Evolutionary conservation across 176 grass and related monocot species (phyloP), one percentile per base, ranked within the genome.

Genomic region (Oryza australiensis): DNA sequence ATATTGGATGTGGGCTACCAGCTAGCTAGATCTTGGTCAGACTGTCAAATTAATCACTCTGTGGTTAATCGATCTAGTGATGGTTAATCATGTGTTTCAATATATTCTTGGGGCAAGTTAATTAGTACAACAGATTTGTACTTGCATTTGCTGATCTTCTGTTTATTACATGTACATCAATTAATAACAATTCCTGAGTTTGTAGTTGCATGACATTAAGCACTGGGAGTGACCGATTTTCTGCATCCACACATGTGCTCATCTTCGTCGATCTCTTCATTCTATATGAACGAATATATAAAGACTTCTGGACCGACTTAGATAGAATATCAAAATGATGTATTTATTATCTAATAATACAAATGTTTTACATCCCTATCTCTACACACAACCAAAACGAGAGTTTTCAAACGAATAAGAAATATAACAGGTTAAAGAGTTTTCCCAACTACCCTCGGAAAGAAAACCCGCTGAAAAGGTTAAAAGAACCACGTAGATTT

Each of bases 31-130:
- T 81, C 78, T 38, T 38, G 15, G 40, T 55, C 46, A 27, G n/a
- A 5, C 28, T 80, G 46, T 38, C 28, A 7, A 53, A 18, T 8
- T 18, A 53, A 18, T 8, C 5, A 60, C 20, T 60, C 55, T 10
- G 24, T 7, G 5, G 14, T 70, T 24, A 43, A 27, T 22, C 33
- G 11, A 62, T 22, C 33, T 18, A 62, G 1, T 15, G 38, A 18
- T 26, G 5, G 12, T 45, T 64, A 7, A 45, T 66, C 26, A 26
- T 37, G 29, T 42, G 33, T 68, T 49, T 14, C 27, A 20, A 8
- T 34, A 34, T 34, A 34, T 70, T 60, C 26, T 48, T 38, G 78
- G 66, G 66, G 38, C 66, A 59, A 27, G 66, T 20, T 81, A 40
- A 73, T 16, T 49, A 49, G 70, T 48, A 18, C 38, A 46, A 45